Evolutionary conservation across 805 yeast species (phyloP).

Genomic region (Pichia thaimueangensis): DNA sequence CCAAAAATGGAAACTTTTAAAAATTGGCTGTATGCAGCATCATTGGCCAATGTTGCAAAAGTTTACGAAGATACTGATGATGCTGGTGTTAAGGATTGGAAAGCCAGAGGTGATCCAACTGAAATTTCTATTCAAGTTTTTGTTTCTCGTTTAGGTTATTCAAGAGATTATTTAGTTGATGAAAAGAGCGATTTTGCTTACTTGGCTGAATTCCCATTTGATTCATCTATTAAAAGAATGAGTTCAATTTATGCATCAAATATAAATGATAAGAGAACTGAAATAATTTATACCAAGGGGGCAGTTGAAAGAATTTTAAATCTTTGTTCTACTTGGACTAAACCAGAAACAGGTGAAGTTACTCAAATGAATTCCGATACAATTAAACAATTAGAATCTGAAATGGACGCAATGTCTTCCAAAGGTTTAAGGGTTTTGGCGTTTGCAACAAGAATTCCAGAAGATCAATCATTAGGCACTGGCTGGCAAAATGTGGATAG

Average conservation of each 20-base stretch:
- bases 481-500: slow-evolving; percentile 33
- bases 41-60: slow-evolving; percentile 74
- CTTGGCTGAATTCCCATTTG: slow-evolving; percentile 65
- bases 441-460: slow-evolving; percentile 46
- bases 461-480: slow-evolving; percentile 16
- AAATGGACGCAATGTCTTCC: slow-evolving; percentile 53
- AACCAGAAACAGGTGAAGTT: slow-evolving; percentile 28
- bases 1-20: slow-evolving; percentile 26
- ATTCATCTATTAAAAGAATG: slow-evolving; percentile 70
- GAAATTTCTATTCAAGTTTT: slow-evolving; percentile 85
- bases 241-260: slow-evolving; percentile 46
- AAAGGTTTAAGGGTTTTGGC: slow-evolving; percentile 72
- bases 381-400: slow-evolving; percentile 38
- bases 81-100: slow-evolving; percentile 42
- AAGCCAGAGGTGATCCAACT: slow-evolving; percentile 84
- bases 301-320: slow-evolving; percentile 66
- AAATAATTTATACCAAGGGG: slow-evolving; percentile 52
- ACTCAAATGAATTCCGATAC: slow-evolving; percentile 37
- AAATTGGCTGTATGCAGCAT: slow-evolving; percentile 58
- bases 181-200: slow-evolving; percentile 35
- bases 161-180: slow-evolving; percentile 39
- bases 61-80: slow-evolving; percentile 45
- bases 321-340: slow-evolving; percentile 50
- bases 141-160: slow-evolving; percentile 48
- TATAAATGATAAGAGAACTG: slow-evolving; percentile 14